Evolutionary conservation across 345 rosid species (phyloP).

Genomic region (Camelina sativa): DNA sequence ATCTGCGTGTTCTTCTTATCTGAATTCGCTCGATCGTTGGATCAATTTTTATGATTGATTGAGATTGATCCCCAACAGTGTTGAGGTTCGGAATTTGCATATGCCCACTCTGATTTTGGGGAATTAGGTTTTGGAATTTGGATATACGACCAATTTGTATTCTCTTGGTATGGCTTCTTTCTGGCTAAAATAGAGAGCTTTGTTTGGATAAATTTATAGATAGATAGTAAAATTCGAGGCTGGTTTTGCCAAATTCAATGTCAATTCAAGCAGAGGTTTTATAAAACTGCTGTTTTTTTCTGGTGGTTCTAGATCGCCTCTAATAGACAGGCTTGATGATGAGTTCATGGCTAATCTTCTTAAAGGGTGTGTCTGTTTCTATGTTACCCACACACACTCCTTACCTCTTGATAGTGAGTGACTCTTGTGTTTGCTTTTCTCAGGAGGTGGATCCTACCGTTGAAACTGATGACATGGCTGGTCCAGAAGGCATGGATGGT

Average conservation of each 20-base stretch:
- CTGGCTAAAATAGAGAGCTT: neutral
- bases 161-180: neutral
- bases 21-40: neutral
- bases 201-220: no score
- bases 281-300: neutral
- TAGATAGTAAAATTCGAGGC: neutral
- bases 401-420: slow-evolving; percentile 13
- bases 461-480: slow-evolving; percentile 75
- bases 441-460: slow-evolving; percentile 99
- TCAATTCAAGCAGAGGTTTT: neutral
- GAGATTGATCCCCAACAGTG: neutral
- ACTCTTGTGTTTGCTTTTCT: slow-evolving; percentile 26
- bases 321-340: neutral
- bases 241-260: neutral
- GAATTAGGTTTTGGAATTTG: slow-evolving; percentile 12
- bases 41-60: neutral
- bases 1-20: neutral
- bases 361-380: slow-evolving; percentile 6
- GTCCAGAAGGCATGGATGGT: slow-evolving; percentile 84
- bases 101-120: slow-evolving; percentile 5
- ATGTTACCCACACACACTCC: neutral
- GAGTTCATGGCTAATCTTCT: neutral
- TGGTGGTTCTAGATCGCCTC: slow-evolving; percentile 4
- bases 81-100: neutral
- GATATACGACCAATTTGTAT: neutral